Percentiles rank a stretch among this genome's conserved stretches.
These are phyloP conservation scores for Aspergillus ruber DNA, from an alignment of 2,329 filamentous ascomycete genomes.

Conservation along the genomic window DNA sequence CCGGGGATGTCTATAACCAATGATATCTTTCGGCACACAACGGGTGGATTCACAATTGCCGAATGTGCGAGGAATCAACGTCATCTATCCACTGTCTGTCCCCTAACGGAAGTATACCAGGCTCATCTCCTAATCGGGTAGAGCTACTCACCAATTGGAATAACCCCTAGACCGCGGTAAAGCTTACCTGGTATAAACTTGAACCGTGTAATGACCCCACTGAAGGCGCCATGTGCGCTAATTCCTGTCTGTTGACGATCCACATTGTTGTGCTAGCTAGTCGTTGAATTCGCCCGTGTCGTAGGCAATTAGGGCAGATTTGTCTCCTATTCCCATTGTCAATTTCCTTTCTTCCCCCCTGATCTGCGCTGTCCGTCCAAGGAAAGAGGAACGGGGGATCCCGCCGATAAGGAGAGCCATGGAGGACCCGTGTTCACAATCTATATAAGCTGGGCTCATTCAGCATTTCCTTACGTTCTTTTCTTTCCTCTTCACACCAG, in stretches of 20 bases:
- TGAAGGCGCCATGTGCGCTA: neutral
- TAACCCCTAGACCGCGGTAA: neutral
- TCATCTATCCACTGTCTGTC: too few relatives aligned
- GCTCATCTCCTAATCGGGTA: too few relatives aligned
- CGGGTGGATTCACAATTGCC: too few relatives aligned
- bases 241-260: neutral
- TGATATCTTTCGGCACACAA: too few relatives aligned
- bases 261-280: too few relatives aligned
- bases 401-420: neutral
- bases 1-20: too few relatives aligned
- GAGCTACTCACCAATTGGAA: too few relatives aligned
- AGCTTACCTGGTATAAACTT: neutral
- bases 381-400: neutral
- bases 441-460: slow-evolving; percentile 18
- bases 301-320: neutral
- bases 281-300: too few relatives aligned
- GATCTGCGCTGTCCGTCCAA: neutral
- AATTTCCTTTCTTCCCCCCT: neutral
- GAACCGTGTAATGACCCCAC: neutral
- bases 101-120: too few relatives aligned
- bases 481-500: slow-evolving; percentile 12
- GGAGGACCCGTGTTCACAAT: neutral
- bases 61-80: too few relatives aligned
- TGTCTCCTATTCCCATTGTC: neutral
- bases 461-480: neutral